phyloP scores from a whole-genome alignment of 2,329 filamentous ascomycete species.

The Boeremia lycopersici region DNA sequence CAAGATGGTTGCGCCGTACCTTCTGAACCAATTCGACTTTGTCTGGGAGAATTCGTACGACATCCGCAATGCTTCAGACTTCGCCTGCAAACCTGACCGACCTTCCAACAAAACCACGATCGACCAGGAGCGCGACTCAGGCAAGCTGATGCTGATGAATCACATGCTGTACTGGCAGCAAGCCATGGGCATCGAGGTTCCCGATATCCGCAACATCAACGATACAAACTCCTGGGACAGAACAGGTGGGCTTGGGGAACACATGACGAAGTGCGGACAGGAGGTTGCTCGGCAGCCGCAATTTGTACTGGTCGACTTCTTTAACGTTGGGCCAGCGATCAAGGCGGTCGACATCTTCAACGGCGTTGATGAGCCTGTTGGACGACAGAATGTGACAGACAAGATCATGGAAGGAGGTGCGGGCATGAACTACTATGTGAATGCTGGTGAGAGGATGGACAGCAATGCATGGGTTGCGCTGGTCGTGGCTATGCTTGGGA shows the following conservation, averaged over 20 bases:
- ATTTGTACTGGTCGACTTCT: constrained; percentile 80
- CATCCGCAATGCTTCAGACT: constrained; percentile 64
- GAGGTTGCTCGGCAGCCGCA: constrained; percentile 68
- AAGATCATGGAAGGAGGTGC: constrained; percentile 6
- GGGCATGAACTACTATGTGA: constrained; percentile 4
- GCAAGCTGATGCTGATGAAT: constrained; percentile 73
- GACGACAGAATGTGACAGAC: constrained; percentile 44
- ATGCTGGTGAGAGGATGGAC: constrained; percentile 5
- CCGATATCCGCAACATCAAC: constrained; percentile 56
- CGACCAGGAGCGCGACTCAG: constrained; percentile 54
- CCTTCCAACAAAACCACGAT: constrained; percentile 58
- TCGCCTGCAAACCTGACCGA: constrained; percentile 73
- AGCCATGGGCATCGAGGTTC: constrained; percentile 38
- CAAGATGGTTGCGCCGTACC: constrained; percentile 56
- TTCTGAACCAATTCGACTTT: constrained; percentile 65
- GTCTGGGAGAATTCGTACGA: constrained; percentile 76
- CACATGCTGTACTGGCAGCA: constrained; percentile 72
- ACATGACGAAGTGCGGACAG: constrained; percentile 48
- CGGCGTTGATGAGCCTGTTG: constrained; percentile 53
- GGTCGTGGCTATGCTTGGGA: constrained; percentile 2
- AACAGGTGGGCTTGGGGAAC: constrained; percentile 56
- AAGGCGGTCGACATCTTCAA: constrained; percentile 72
- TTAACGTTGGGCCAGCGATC: constrained; percentile 71
- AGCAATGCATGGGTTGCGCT: constrained; percentile 8
- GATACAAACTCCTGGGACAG: constrained; percentile 69